Evolutionary conservation across 202 grass and related monocot genomes (phyloP).

Genomic region (Panicum hallii): DNA sequence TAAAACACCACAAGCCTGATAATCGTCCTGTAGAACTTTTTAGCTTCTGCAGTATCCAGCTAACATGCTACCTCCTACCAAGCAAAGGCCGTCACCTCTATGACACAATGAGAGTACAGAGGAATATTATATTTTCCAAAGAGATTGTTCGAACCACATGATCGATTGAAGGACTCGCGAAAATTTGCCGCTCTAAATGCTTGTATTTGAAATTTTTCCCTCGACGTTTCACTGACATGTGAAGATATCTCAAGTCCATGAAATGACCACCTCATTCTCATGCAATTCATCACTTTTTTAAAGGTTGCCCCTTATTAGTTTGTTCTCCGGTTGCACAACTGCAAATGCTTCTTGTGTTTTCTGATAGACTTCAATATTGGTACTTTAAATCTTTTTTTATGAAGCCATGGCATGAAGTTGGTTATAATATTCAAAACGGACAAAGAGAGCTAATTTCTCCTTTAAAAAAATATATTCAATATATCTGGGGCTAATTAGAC

Average conservation of each 20-base stretch:
- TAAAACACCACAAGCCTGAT: background rate
- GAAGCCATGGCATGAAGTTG: background rate
- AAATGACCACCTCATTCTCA: too few species aligned
- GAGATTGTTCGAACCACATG: background rate
- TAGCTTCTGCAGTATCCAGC: background rate
- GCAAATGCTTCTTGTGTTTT: background rate
- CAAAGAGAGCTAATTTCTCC: slow-evolving; percentile 1
- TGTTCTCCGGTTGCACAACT: background rate
- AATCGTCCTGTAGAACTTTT: background rate
- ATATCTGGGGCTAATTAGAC: background rate
- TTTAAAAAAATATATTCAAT: background rate
- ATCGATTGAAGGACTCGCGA: background rate
- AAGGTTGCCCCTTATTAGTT: background rate
- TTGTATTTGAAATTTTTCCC: background rate
- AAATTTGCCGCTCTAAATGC: background rate
- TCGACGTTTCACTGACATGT: background rate
- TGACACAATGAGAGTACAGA: background rate
- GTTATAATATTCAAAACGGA: background rate
- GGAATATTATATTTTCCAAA: slow-evolving; percentile 4
- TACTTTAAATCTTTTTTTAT: background rate
- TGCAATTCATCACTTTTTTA: background rate
- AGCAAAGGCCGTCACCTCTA: background rate
- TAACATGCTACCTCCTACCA: background rate
- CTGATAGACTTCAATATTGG: background rate
- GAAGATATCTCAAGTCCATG: background rate